phyloP scores from a whole-genome alignment of 345 rosid species.

The Gynandropsis gynandra region DNA sequence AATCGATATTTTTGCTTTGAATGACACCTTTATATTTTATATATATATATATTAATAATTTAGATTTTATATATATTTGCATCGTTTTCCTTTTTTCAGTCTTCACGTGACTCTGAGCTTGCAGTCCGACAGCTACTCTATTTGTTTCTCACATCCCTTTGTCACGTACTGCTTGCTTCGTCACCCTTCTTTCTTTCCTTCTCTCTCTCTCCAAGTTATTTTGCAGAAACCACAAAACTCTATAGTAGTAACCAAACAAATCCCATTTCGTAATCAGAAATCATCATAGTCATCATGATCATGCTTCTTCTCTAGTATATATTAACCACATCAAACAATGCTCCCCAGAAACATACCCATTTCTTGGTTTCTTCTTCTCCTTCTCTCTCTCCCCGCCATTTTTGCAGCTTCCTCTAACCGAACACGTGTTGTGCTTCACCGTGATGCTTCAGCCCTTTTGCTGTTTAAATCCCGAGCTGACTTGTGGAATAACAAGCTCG shows the following conservation, averaged over 20 bases:
- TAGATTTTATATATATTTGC: background rate
- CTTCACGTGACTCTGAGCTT: conserved; percentile 71
- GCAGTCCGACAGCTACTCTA: conserved; percentile 39
- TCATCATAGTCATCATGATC: conserved; percentile 5
- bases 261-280: conserved; percentile 11
- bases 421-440: conserved; percentile 15
- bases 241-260: background rate
- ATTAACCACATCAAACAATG: conserved; percentile 28
- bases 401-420: conserved; percentile 15
- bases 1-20: background rate
- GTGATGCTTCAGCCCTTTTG: conserved; percentile 57
- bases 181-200: conserved; percentile 11
- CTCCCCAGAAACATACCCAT: conserved; percentile 22
- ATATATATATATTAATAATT: too few species aligned
- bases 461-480: conserved; percentile 72
- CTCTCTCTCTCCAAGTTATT: conserved; percentile 3
- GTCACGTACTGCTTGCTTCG: conserved; percentile 36
- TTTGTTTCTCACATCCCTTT: conserved; percentile 33
- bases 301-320: background rate
- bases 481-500: conserved; percentile 32
- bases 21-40: too few species aligned
- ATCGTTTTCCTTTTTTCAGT: conserved; percentile 14
- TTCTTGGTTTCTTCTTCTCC: conserved; percentile 12
- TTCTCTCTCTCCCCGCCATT: conserved; percentile 13
- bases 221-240: background rate